phyloP scores from a whole-genome alignment of 257 asterid species.

The Henckelia pumila region DNA sequence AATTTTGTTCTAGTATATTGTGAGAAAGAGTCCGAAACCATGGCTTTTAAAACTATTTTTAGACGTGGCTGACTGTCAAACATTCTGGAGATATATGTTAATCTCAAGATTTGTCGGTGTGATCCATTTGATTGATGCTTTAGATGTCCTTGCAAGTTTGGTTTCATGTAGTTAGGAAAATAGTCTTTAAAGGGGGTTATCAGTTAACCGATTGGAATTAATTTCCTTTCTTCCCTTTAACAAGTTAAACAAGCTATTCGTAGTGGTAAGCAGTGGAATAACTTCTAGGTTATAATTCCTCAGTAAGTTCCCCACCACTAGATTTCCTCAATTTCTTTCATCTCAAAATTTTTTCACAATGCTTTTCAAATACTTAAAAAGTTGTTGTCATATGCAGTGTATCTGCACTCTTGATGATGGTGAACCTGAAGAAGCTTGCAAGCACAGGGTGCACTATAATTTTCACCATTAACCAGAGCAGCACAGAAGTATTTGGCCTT shows the following conservation, averaged over 20 bases:
- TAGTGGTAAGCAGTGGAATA: background rate
- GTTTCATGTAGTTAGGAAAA: background rate
- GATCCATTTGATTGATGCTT: background rate
- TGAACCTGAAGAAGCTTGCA: slow-evolving; percentile 93
- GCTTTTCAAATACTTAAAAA: slow-evolving; percentile 19
- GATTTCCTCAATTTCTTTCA: slow-evolving; percentile 1
- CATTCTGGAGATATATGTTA: background rate
- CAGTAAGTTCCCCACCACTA: background rate
- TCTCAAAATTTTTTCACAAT: background rate
- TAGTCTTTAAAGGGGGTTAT: background rate
- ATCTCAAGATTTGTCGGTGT: background rate
- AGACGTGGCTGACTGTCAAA: background rate
- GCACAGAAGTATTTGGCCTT: slow-evolving; percentile 99
- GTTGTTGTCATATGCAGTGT: slow-evolving; percentile 52
- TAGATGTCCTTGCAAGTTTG: background rate
- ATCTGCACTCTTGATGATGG: slow-evolving; percentile 98
- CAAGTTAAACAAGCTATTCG: background rate
- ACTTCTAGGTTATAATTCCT: slow-evolving; percentile 4
- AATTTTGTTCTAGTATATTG: no score
- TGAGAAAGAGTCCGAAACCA: background rate
- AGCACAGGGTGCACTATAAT: slow-evolving; percentile 94
- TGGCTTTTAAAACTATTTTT: background rate
- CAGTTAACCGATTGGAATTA: background rate
- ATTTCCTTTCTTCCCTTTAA: background rate
- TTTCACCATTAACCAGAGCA: slow-evolving; percentile 94